Percentiles rank a stretch among this genome's conserved stretches.
Evolutionary conservation across 306 rosid species (phyloP).

Genomic region (Pueraria montana): DNA sequence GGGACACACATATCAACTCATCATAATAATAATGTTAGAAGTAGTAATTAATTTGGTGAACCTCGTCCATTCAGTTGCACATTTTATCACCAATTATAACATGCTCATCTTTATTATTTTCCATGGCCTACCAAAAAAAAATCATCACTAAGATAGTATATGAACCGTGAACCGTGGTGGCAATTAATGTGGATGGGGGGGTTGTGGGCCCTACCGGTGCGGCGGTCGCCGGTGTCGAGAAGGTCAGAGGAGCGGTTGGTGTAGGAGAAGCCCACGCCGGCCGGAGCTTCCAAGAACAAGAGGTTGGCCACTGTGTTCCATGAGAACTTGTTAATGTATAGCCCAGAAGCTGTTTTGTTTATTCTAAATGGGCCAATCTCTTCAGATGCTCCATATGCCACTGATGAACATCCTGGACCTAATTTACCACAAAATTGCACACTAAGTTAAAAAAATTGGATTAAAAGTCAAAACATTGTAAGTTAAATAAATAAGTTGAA

Average conservation of each 20-base stretch:
- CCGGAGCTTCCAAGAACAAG: slow-evolving; percentile 88
- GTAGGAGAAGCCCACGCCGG: slow-evolving; percentile 98
- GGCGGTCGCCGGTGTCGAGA: slow-evolving; percentile 81
- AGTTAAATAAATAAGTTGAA: background rate
- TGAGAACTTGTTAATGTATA: slow-evolving; percentile 80
- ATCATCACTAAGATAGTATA: slow-evolving; percentile 27
- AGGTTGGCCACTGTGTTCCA: slow-evolving; percentile 92
- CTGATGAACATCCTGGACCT: slow-evolving; percentile 99
- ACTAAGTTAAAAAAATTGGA: background rate
- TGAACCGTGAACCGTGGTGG: slow-evolving; percentile 28
- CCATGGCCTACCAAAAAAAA: slow-evolving; percentile 54
- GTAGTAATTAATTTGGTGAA: slow-evolving; percentile 34
- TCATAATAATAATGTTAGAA: slow-evolving; percentile 26
- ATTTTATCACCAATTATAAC: slow-evolving; percentile 24
- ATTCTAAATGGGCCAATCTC: slow-evolving; percentile 94
- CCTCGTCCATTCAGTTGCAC: slow-evolving; percentile 37
- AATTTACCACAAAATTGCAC: slow-evolving; percentile 5
- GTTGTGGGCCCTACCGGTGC: slow-evolving; percentile 69
- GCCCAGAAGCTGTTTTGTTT: slow-evolving; percentile 79
- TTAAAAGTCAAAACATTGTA: background rate
- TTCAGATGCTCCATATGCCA: slow-evolving; percentile 98
- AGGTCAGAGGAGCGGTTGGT: slow-evolving; percentile 83
- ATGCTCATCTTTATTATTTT: slow-evolving; percentile 42
- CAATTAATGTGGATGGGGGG: background rate
- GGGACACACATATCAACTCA: slow-evolving; percentile 28